Evolutionary conservation across 345 rosid species (phyloP).

Genomic region (Theobroma cacao): DNA sequence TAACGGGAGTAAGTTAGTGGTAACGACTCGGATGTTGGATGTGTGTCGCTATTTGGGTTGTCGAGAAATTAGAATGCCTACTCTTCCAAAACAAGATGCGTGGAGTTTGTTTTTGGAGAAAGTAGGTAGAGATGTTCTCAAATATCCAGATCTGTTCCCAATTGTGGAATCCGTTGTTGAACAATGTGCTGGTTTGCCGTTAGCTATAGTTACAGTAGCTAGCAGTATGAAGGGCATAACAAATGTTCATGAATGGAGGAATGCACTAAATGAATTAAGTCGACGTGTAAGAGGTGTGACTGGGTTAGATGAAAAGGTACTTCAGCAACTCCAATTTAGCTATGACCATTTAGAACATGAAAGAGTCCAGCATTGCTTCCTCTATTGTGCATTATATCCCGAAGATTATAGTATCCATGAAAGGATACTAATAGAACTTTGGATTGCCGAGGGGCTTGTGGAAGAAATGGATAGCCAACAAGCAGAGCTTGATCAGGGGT

Average conservation of each 20-base stretch:
- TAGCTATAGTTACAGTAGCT: background rate
- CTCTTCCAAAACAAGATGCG: conserved; percentile 18
- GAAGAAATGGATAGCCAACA: background rate
- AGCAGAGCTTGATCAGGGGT: background rate
- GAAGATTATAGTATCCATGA: background rate
- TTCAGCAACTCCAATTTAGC: too few relatives aligned
- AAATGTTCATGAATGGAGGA: background rate
- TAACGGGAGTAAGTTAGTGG: background rate
- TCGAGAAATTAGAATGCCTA: background rate
- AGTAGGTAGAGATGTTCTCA: background rate
- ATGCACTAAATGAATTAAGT: background rate
- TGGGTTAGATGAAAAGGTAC: too few relatives aligned
- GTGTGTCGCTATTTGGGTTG: conserved; percentile 9
- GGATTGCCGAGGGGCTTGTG: background rate
- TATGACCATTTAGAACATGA: conserved; percentile 13
- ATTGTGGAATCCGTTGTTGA: background rate
- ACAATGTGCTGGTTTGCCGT: background rate
- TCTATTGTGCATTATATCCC: background rate
- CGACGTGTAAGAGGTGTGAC: too few relatives aligned
- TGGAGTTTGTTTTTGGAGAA: conserved; percentile 19
- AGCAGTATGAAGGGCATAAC: background rate
- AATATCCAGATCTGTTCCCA: background rate
- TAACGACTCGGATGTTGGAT: background rate
- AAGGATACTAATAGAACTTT: background rate
- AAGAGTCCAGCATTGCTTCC: background rate